Percentiles rank a stretch among this genome's conserved stretches.
Conservation (phyloP, 805 yeast species). For the Ogataea glucozyma region DNA sequence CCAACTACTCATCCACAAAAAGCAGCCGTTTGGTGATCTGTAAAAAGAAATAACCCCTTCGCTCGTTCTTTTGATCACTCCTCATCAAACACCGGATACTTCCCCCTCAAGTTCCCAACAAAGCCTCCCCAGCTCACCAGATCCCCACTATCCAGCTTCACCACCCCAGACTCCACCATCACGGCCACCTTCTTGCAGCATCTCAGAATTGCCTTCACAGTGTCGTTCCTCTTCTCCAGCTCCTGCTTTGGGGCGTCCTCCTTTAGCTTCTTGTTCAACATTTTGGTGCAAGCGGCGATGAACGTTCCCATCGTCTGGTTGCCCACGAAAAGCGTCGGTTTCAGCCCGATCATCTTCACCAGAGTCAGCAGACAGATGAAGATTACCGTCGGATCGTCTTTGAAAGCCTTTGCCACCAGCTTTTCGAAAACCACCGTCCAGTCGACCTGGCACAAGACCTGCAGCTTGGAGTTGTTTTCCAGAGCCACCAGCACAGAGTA, state of each 20-base stretch:
- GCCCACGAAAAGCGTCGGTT: constrained; percentile 26
- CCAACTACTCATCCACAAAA: too few species aligned
- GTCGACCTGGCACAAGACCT: constrained; percentile 23
- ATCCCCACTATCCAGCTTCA: constrained; percentile 24
- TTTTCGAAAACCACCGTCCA: constrained; percentile 37
- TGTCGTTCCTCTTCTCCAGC: constrained; percentile 55
- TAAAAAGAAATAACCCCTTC: too few species aligned
- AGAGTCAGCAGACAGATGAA: constrained; percentile 51
- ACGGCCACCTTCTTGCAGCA: constrained; percentile 30
- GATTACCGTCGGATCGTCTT: constrained; percentile 63
- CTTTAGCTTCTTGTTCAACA: constrained; percentile 49
- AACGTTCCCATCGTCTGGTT: constrained; percentile 27
- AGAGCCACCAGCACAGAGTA: constrained; percentile 49
- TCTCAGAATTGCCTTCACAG: constrained; percentile 34
- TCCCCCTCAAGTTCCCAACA: constrained; percentile 16
- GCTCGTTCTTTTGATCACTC: constrained; percentile 13
- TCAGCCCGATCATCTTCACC: constrained; percentile 38
- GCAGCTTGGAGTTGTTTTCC: constrained; percentile 28
- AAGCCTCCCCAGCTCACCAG: constrained; percentile 28
- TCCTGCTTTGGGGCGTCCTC: constrained; percentile 71
- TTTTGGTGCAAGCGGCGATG: constrained; percentile 41
- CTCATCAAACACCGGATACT: constrained; percentile 28
- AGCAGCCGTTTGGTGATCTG: too few species aligned
- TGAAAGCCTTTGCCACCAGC: constrained; percentile 50
- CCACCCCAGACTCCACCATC: constrained; percentile 20